Evolutionary conservation across 768 basidiomycete genomes (phyloP), one percentile per base, ranked within the genome.

Genomic region (Tylopilus subfusipes): DNA sequence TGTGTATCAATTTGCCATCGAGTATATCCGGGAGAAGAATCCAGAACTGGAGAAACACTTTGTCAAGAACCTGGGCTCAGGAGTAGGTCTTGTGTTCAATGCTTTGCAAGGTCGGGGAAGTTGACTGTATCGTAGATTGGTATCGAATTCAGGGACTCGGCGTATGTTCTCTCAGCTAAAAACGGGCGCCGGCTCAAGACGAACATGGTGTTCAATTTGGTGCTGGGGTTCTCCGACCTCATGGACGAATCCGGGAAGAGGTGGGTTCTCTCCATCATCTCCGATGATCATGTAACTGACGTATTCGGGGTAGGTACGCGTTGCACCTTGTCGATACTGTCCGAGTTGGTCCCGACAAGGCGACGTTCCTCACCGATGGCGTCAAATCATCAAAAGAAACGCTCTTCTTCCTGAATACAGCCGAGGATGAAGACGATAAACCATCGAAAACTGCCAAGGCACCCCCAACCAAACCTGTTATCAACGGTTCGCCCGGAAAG

Each of bases 71-170:
- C 74, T 95, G 49, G 96, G 96, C 2, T 95, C 94, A 67, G 89
- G 85, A 22, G 94, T 96, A 68, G 62, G 86, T 74, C 22, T 1
- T 39, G 18, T 46, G 29, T 24, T 45, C n/a, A 6, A 14, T 11
- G 2, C 42, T 49, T 44, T 14, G 16, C 29, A 42, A 12, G 11
- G 6, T 33, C 5, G 12, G 11, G 22, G 5, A 38, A 38, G 21
- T 36, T 57, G 36, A 63, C 31, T 19, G 13, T 33, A 34, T 43
- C 21, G n/a, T 62, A 98, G 95, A 98, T 86, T 69, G 96, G 96
- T 7, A 83, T 98, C 67, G 96, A 99, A 69, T 98, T 95, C 74
- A 84, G 94, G 39, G 96, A 99, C 66, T 83, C 87, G 11, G 76
- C 84, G 0, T 97, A 94, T 68, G 73, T 94, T 13, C 75, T 98